A percentile compares a stretch with the other conserved stretches of the same genome.
Evolutionary conservation across 2,329 filamentous ascomycete genomes (phyloP).

Genomic region (Trichoderma harzianum): DNA sequence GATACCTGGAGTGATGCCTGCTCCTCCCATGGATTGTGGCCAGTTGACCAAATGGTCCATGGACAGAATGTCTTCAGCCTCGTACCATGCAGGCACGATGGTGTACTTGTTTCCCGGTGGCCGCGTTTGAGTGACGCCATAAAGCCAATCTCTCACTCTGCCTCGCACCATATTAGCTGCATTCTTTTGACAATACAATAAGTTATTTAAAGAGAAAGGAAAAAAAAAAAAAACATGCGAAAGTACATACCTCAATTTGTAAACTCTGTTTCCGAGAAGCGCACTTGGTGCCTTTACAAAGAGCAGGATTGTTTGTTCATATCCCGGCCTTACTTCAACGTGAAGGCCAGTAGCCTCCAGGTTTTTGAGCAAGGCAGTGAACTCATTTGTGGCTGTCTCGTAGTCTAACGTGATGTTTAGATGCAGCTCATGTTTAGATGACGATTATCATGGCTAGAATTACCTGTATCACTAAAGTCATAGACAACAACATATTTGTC

Average conservation of each 20-base stretch:
- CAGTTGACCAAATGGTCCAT: conserved; percentile 65
- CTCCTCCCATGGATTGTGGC: conserved; percentile 56
- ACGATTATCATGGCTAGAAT: background rate
- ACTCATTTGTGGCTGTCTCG: conserved; percentile 34
- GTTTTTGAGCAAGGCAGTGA: conserved; percentile 51
- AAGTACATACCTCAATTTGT: conserved; percentile 57
- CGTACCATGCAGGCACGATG: conserved; percentile 47
- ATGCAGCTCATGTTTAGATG: no score
- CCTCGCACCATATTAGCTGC: background rate
- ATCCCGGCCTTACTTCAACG: conserved; percentile 68
- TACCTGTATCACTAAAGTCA: conserved; percentile 36
- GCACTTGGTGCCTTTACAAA: conserved; percentile 63
- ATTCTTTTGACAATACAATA: background rate
- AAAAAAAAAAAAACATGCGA: background rate
- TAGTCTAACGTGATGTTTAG: conserved; percentile 27
- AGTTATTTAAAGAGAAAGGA: background rate
- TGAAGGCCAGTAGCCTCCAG: conserved; percentile 62
- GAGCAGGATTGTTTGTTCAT: conserved; percentile 63
- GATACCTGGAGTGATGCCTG: conserved; percentile 56
- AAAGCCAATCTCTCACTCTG: conserved; percentile 73
- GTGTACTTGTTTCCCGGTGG: conserved; percentile 54
- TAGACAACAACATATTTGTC: conserved; percentile 42
- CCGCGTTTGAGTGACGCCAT: conserved; percentile 63
- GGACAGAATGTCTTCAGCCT: conserved; percentile 68
- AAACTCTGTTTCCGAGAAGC: conserved; percentile 61